These are phyloP conservation scores for Fonsecaea pedrosoi DNA, from an alignment of 2,329 filamentous ascomycete genomes.

Conservation along the genomic window DNA sequence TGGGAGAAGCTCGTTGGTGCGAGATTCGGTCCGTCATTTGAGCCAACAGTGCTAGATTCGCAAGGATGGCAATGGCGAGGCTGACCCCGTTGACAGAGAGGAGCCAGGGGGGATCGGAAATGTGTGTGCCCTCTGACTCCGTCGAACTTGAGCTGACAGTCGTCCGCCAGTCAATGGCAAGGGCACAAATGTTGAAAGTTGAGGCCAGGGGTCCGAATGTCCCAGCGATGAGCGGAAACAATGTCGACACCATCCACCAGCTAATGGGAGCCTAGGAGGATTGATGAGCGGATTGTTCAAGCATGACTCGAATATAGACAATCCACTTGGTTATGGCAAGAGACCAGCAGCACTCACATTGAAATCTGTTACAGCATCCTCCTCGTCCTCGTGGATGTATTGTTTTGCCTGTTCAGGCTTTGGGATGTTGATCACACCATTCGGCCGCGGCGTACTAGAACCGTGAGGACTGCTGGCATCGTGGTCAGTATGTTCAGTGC, in stretches of 20 bases:
- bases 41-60: not conserved
- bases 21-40: constrained; percentile 20
- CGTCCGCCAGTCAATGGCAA: constrained; percentile 25
- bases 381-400: constrained; percentile 11
- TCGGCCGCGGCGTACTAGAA: not conserved
- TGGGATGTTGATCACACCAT: constrained; percentile 7
- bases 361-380: constrained; percentile 13
- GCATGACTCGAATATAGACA: not conserved
- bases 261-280: constrained; percentile 3
- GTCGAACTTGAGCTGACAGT: constrained; percentile 16
- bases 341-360: constrained; percentile 5
- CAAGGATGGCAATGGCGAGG: not conserved
- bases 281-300: not conserved
- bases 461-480: not conserved
- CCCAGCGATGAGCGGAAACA: constrained; percentile 13
- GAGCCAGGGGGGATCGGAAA: constrained; percentile 24
- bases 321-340: not conserved
- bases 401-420: constrained; percentile 3
- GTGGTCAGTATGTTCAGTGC: not conserved
- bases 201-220: constrained; percentile 50
- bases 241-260: constrained; percentile 10
- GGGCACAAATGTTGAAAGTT: constrained; percentile 48
- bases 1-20: constrained; percentile 12
- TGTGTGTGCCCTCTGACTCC: constrained; percentile 22
- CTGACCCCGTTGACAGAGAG: not conserved